Base-by-base conservation (phyloP, 768 basidiomycete species). In the Gymnopilus dilepis region DNA sequence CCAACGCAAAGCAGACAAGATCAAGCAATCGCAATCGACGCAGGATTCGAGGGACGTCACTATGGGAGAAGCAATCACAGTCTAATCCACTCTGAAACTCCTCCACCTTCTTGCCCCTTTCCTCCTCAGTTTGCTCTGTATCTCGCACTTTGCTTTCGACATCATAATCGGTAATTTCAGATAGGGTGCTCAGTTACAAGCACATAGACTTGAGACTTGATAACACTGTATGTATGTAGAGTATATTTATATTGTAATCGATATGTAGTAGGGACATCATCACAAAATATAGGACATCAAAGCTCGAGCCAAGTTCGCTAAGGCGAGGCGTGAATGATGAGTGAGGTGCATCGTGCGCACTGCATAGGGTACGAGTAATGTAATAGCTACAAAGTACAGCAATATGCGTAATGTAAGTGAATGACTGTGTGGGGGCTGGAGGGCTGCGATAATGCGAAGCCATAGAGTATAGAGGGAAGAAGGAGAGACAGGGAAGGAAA, bases 1-100 rank as follows among this genome's bases (percentile, higher is more conserved):
- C 0, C 80, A 80, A 59, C 78, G 84, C 43, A 74, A 67, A 59
- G 76, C 78, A 13, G 67, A 71, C 21, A 62, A 61, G 51, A 66
- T 65, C n/a, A 34, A 59, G n/a, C 62, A 67, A 57, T 55, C 57
- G 17, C 65, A 69, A 47, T 63, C 59, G 19, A 40, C 34, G 6
- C 60, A 56, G 24, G 65, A 61, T 21, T 22, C 33, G 26, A 54
- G 33, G 6, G 71, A 70, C 53, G 30, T 73, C 38, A 62, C 69
- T 3, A 67, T 73, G 64, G 60, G 62, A 48, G 69, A 69, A n/a
- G 19, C 55, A 8, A 65, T 70, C 48, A 13, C 58, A 9, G 57
- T 65, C 38, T 72, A 54, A 60, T n/a, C n/a, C 34, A 8, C 34
- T 34, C 34, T 37, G n/a, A 4, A 9, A 9, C 8, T 37, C 11